Percentiles rank a stretch among this genome's conserved stretches.
phyloP scores from a whole-genome alignment of 768 basidiomycete species.

The Cubamyces sp. region DNA sequence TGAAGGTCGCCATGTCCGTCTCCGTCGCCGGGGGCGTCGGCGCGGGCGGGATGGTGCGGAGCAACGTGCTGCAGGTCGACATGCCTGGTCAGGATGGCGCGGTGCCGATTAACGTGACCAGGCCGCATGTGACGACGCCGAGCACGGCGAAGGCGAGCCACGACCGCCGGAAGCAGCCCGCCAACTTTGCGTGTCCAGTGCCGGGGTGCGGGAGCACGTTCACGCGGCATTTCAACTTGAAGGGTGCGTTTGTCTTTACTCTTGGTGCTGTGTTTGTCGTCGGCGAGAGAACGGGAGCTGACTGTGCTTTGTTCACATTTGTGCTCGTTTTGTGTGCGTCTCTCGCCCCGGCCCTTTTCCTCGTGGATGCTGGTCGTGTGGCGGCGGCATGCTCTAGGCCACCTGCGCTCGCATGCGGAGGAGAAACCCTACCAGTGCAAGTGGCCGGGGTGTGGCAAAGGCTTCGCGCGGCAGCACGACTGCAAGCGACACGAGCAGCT shows the following conservation, averaged over 20 bases:
- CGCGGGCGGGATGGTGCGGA: background rate
- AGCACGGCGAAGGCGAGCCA: slow-evolving; percentile 88
- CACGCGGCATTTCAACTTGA: slow-evolving; percentile 91
- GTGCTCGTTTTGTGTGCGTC: background rate
- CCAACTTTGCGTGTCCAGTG: slow-evolving; percentile 88
- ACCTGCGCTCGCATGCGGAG: slow-evolving; percentile 92
- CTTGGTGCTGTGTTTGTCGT: slow-evolving; percentile 14
- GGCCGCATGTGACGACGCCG: slow-evolving; percentile 88
- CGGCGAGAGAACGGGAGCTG: slow-evolving; percentile 15
- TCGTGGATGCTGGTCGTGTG: background rate
- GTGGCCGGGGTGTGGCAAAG: slow-evolving; percentile 94
- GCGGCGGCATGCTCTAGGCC: slow-evolving; percentile 51
- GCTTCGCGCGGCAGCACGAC: slow-evolving; percentile 93
- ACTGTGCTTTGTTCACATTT: background rate
- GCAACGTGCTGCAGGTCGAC: slow-evolving; percentile 23
- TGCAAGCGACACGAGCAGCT: slow-evolving; percentile 96
- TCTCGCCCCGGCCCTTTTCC: background rate
- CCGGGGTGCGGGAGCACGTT: slow-evolving; percentile 98
- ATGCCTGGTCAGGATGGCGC: slow-evolving; percentile 20
- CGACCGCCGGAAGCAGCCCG: slow-evolving; percentile 85
- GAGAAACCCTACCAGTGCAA: slow-evolving; percentile 95
- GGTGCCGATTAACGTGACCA: slow-evolving; percentile 39
- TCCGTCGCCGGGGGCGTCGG: background rate
- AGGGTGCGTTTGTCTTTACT: slow-evolving; percentile 58
- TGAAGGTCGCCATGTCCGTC: slow-evolving; percentile 39